These are phyloP conservation scores for Aegilops sharonensis DNA, from an alignment of 176 grass and related monocot species.

Conservation along the genomic window DNA sequence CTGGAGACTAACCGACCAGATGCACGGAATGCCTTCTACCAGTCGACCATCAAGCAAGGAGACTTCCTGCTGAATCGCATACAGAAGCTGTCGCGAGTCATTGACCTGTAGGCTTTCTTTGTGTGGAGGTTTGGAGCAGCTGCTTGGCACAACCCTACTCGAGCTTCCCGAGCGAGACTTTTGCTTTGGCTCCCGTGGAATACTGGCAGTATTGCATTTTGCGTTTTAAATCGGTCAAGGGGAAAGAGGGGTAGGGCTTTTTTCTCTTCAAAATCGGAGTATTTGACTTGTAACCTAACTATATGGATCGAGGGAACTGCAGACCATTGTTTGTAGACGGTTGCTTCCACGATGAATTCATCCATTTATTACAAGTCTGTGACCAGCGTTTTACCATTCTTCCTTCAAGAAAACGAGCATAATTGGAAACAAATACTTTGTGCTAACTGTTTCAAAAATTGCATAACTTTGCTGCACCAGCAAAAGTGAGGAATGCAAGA, in stretches of 20 bases:
- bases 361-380: background rate
- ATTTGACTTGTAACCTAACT: constrained; percentile 27
- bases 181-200: background rate
- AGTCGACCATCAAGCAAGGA: constrained; percentile 98
- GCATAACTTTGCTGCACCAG: background rate
- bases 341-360: constrained; percentile 1
- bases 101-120: constrained; percentile 65
- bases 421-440: background rate
- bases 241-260: background rate
- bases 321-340: background rate
- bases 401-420: background rate
- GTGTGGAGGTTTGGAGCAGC: background rate
- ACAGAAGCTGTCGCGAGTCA: constrained; percentile 93
- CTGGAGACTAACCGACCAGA: constrained; percentile 94
- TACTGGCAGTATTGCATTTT: background rate
- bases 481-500: background rate
- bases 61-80: constrained; percentile 94
- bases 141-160: background rate
- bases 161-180: background rate
- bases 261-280: background rate
- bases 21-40: constrained; percentile 90
- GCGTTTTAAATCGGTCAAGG: background rate
- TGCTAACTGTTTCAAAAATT: background rate
- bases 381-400: background rate
- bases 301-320: background rate